A percentile compares a stretch with the other conserved stretches of the same genome.
Evolutionary conservation across 1,284 basidiomycete genomes (phyloP).

Genomic region (Ceratobasidium sp.): DNA sequence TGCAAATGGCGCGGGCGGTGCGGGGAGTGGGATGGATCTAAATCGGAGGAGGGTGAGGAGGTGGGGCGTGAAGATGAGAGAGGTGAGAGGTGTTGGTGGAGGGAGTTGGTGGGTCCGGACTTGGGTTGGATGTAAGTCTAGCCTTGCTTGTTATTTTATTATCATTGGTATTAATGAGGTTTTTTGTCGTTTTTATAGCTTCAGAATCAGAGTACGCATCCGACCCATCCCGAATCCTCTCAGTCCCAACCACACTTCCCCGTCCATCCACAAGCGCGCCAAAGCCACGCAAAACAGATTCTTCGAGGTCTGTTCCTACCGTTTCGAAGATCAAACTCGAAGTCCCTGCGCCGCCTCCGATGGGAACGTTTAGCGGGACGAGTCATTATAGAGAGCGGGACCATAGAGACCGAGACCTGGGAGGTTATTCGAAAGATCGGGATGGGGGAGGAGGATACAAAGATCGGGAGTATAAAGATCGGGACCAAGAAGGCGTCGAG

Average conservation of each 20-base stretch:
- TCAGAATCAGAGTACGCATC: slow-evolving; percentile 37
- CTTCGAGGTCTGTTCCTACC: neutral
- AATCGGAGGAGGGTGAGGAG: slow-evolving; percentile 6
- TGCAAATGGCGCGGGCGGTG: neutral
- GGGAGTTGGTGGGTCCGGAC: slow-evolving; percentile 40
- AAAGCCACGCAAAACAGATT: slow-evolving; percentile 23
- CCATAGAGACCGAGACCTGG: too few species aligned
- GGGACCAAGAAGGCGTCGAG: slow-evolving; percentile 24
- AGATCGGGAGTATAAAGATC: too few species aligned
- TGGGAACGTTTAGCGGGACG: too few species aligned
- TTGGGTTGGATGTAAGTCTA: slow-evolving; percentile 41
- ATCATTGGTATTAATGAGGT: neutral
- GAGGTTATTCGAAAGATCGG: too few species aligned
- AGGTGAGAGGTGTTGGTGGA: slow-evolving; percentile 28
- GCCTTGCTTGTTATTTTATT: neutral
- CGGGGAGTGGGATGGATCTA: neutral
- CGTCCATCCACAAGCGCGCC: neutral
- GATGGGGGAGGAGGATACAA: too few species aligned
- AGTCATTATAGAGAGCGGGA: slow-evolving; percentile 20
- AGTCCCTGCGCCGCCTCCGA: too few species aligned
- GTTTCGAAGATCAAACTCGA: neutral
- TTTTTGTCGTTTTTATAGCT: neutral
- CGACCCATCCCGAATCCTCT: slow-evolving; percentile 27
- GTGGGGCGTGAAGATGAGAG: slow-evolving; percentile 29
- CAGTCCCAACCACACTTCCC: slow-evolving; percentile 22